Conservation (phyloP, 164 flowering plant genomes). For the Liriodendron chinense region DNA sequence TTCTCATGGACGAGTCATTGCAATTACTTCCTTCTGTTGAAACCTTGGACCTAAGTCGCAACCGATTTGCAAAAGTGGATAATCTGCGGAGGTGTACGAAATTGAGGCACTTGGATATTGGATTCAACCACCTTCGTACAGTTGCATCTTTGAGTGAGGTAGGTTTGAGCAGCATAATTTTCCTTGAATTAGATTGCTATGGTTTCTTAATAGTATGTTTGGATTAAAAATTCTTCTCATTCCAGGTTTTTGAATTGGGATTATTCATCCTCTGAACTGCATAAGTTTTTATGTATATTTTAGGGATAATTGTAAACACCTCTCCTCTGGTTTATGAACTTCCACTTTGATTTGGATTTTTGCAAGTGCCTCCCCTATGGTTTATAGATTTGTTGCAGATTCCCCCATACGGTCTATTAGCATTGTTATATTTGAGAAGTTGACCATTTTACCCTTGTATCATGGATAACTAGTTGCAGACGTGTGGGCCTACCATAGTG, state of each 20-base stretch:
- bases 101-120: constrained; percentile 84
- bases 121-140: constrained; percentile 76
- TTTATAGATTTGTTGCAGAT: no score
- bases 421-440: no score
- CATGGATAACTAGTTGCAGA: no score
- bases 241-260: background rate
- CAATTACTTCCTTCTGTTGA: constrained; percentile 89
- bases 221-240: background rate
- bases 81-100: constrained; percentile 70
- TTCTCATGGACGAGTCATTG: constrained; percentile 95
- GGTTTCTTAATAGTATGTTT: background rate
- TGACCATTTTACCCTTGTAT: no score
- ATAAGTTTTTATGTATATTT: no score
- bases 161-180: constrained; percentile 1
- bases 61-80: constrained; percentile 85
- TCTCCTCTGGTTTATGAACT: no score
- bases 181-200: background rate
- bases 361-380: no score
- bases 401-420: no score
- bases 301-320: no score
- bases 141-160: constrained; percentile 70
- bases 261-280: no score
- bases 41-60: constrained; percentile 87
- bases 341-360: no score
- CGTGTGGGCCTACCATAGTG: no score